phyloP scores from a whole-genome alignment of 768 basidiomycete genomes.

The Tricholoma matsutake region DNA sequence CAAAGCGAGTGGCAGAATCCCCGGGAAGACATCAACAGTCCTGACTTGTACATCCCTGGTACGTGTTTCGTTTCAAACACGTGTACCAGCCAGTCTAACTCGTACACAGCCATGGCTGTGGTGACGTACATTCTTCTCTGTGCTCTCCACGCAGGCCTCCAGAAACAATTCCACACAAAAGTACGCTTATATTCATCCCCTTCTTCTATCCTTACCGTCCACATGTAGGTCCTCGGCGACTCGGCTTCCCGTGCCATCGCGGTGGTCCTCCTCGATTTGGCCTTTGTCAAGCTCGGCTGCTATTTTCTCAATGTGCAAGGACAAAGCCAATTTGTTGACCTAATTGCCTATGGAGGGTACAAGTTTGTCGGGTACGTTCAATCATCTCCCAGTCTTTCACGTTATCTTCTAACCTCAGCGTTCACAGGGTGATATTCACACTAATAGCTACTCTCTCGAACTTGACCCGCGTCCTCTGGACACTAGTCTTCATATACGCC shows the following conservation, averaged over 20 bases:
- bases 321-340: slow-evolving; percentile 65
- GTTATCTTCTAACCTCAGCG: not conserved
- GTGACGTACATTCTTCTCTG: slow-evolving; percentile 93
- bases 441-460: slow-evolving; percentile 70
- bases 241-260: slow-evolving; percentile 81
- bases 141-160: slow-evolving; percentile 80
- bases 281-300: slow-evolving; percentile 86
- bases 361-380: slow-evolving; percentile 88
- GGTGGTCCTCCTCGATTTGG: slow-evolving; percentile 85
- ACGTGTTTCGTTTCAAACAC: not conserved
- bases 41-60: slow-evolving; percentile 94
- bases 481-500: slow-evolving; percentile 74
- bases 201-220: not conserved
- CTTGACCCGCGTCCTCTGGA: slow-evolving; percentile 60
- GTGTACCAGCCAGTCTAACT: not conserved
- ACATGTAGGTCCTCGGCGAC: slow-evolving; percentile 68
- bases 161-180: slow-evolving; percentile 81
- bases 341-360: slow-evolving; percentile 93
- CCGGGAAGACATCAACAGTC: slow-evolving; percentile 91
- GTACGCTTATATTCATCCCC: slow-evolving; percentile 14
- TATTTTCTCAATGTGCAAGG: slow-evolving; percentile 89
- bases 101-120: slow-evolving; percentile 68
- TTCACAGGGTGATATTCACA: slow-evolving; percentile 73
- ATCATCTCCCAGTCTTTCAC: not conserved
- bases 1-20: slow-evolving; percentile 84